Evolutionary conservation across 1,139 yeast species (phyloP).

Genomic region (Protomyces arabidopsidicola): DNA sequence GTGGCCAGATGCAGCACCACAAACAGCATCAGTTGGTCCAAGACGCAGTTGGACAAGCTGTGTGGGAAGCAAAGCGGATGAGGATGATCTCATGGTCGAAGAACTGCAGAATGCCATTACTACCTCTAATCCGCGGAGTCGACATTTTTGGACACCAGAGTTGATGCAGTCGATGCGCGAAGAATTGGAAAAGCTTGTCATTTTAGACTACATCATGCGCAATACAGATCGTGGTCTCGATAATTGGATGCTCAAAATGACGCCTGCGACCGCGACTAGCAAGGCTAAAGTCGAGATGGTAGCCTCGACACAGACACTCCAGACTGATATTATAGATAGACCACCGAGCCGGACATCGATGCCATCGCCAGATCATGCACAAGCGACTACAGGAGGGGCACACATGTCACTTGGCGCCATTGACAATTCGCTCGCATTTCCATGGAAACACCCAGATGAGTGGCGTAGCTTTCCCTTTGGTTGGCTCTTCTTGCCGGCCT

Average conservation of each 20-base stretch:
- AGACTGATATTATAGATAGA: not conserved
- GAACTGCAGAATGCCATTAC: slow-evolving; percentile 21
- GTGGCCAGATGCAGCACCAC: slow-evolving; percentile 44
- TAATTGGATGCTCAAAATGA: slow-evolving; percentile 69
- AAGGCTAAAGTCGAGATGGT: slow-evolving; percentile 19
- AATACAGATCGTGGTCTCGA: slow-evolving; percentile 73
- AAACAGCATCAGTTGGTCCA: slow-evolving; percentile 1
- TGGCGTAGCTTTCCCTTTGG: slow-evolving; percentile 80
- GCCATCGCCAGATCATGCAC: slow-evolving; percentile 1
- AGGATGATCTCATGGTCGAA: not conserved
- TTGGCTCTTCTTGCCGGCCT: slow-evolving; percentile 64
- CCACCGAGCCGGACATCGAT: slow-evolving; percentile 25
- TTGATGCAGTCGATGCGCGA: slow-evolving; percentile 52
- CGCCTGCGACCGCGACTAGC: slow-evolving; percentile 29
- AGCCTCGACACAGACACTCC: slow-evolving; percentile 9
- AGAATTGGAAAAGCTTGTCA: slow-evolving; percentile 65
- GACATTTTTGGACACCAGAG: slow-evolving; percentile 50
- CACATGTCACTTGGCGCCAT: slow-evolving; percentile 62
- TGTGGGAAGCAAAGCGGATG: slow-evolving; percentile 11
- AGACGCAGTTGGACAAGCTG: slow-evolving; percentile 14
- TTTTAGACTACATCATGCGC: slow-evolving; percentile 66
- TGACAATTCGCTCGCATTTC: slow-evolving; percentile 70
- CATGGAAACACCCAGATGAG: slow-evolving; percentile 81
- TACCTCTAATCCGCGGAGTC: slow-evolving; percentile 31
- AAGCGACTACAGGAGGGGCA: slow-evolving; percentile 38